Evolutionary conservation across 1,284 basidiomycete genomes (phyloP), one percentile per base, ranked within the genome.

Genomic region (Lentinula novae-zelandiae): DNA sequence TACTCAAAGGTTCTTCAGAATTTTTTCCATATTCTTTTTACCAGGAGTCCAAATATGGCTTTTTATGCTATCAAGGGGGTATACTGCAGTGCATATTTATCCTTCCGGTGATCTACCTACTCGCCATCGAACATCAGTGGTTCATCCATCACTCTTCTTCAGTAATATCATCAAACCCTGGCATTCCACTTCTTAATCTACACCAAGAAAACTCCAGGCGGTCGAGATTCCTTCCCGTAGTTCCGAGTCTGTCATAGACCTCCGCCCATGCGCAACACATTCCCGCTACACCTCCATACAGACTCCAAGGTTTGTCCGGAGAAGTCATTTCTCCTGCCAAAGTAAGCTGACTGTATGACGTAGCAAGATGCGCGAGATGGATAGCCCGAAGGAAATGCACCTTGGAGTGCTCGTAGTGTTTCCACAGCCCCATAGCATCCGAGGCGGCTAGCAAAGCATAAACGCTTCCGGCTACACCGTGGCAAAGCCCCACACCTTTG

Each of bases 401-500:
- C 34, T 40, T 50, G 6, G 60, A 57, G 17, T 70, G 62, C 40
- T 63, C 57, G 8, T 63, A 49, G 56, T 56, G 48, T n/a, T 46
- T 33, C 55, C 57, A 38, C n/a, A 54, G 5, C 40, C 56, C 76
- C 10, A 78, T 57, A 0, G 69, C 72, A 53, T 73, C 69, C 0
- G 81, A 76, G 3, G 75, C 76, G 0, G 79, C 75, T 31, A 85
- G 73, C 7, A 84, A 74, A 2, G 81, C 78, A 62, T 77, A 84
- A 8, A 83, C 76, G 40, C 72, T 78, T 4, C 83, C 82, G 10
- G 75, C 79, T 7, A 81, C 75, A 5, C 83, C 84, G 65, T 86
- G 83, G 66, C 84, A 86, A 13, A 85, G 71, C 0, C 83, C 82
- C 15, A 83, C 69, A 22, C 84, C 83, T 68, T 85, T 85, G 3